Evolutionary conservation across 2,329 filamentous ascomycete genomes (phyloP).

Genomic region (Chaetomium olivaceum): DNA sequence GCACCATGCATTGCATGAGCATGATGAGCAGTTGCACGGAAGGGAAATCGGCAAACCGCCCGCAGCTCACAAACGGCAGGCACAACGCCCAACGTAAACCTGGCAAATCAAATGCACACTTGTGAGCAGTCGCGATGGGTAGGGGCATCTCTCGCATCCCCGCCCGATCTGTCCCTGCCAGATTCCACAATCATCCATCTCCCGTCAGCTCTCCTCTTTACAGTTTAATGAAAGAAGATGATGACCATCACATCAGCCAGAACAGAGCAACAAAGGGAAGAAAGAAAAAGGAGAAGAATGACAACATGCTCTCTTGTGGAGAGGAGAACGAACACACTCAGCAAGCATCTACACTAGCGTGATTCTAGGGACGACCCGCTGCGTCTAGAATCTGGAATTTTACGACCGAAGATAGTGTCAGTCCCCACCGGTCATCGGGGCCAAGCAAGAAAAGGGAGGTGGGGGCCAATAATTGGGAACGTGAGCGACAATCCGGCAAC

Average conservation of each 20-base stretch:
- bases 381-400: neutral
- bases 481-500: neutral
- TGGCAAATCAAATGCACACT: neutral
- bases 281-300: neutral
- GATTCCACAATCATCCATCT: conserved; percentile 3
- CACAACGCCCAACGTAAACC: neutral
- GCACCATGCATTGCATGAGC: neutral
- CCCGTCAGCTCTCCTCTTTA: neutral
- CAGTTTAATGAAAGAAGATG: neutral
- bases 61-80: neutral
- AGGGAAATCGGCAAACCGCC: neutral
- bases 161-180: conserved; percentile 8
- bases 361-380: neutral
- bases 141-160: neutral
- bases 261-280: neutral
- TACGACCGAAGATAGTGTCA: neutral
- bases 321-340: neutral
- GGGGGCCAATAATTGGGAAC: neutral
- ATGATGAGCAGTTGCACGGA: neutral
- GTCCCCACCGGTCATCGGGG: neutral
- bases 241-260: neutral
- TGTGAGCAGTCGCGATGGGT: neutral
- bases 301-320: neutral
- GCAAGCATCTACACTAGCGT: neutral
- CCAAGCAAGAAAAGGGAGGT: neutral